Evolutionary conservation across 2,329 filamentous ascomycete genomes (phyloP).

Genomic region (Paracamarosporium sp.): DNA sequence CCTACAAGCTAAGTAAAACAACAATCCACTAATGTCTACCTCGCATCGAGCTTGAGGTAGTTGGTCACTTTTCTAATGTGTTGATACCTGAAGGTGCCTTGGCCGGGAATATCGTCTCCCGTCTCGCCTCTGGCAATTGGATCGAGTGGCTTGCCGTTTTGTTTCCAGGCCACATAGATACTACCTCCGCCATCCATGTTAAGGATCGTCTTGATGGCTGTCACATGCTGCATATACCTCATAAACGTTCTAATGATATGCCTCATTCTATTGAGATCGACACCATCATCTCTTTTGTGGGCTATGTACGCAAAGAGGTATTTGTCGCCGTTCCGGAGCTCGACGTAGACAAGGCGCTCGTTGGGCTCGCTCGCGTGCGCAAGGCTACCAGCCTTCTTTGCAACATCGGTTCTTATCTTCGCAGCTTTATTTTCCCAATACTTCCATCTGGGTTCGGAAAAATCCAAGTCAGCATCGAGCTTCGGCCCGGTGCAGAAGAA

Average conservation of each 20-base stretch:
- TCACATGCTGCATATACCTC: not conserved
- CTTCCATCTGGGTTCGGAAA: not conserved
- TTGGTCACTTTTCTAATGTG: not conserved
- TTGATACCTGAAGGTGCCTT: not conserved
- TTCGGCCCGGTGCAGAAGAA: not conserved
- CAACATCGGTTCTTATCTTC: not conserved
- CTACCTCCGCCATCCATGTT: slow-evolving; percentile 5
- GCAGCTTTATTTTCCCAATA: not conserved
- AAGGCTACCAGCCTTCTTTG: not conserved
- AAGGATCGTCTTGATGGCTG: not conserved
- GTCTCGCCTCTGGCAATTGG: not conserved
- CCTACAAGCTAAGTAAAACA: too few relatives aligned
- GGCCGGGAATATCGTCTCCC: not conserved
- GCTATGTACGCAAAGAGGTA: slow-evolving; percentile 6
- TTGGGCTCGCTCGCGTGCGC: slow-evolving; percentile 4
- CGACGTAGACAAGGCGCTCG: not conserved
- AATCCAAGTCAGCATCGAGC: not conserved
- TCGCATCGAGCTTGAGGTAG: not conserved
- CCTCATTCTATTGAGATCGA: not conserved
- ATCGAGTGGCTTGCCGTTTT: not conserved
- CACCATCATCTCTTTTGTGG: not conserved
- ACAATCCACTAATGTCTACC: too few relatives aligned
- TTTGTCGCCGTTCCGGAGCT: not conserved
- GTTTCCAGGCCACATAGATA: slow-evolving; percentile 1
- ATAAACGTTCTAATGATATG: not conserved